Base-by-base conservation (phyloP, 2,329 filamentous ascomycete species). In the Alternaria tenuissima region DNA sequence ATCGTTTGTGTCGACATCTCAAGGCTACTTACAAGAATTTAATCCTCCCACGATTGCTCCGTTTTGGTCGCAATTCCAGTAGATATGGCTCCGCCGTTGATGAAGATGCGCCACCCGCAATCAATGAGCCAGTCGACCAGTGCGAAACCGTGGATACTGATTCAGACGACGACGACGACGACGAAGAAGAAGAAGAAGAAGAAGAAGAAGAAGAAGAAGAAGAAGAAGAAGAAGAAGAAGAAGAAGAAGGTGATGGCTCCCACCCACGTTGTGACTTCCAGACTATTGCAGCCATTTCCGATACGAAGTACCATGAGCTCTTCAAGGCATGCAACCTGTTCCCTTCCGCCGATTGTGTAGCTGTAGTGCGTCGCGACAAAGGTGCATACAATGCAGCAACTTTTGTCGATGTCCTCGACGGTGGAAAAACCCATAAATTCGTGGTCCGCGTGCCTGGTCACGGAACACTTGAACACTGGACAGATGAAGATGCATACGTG, bases 391-490 rank as follows among this genome's bases (percentile, higher is more conserved):
- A 48, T 22, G 30, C 30, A 3, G 46, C 46, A 16, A 24, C 46
- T 36, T 48, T 48, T 9, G 12, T 48, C 46, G 14, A 8, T 34
- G 30, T 48, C 24, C 14, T 7, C 22, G 46, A 48, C 9, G 30
- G 18, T 9, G 46, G 12, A 16, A 12, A 48, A 26, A 47, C 7
- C 26, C 30, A 20, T 30, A 48, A 41, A 14, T 60, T 51, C 38
- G 44, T 61, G 14, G 44, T 58, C 30, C 61, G 61, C 24, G 28
- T 62, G 2, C 62, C 62, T 28, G 49, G 42, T 14, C 38, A 46
- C 1, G 59, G 59, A n/a, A 68, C 61, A 4, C n/a, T 32, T 20
- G 46, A 32, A 20, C 55, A 57, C 28, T 64, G 66, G 61, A 38
- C 42, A 14, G 38, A 51, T 5, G 44, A 46, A 12, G 51, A 67